A percentile compares a stretch with the other conserved stretches of the same genome.
Conservation (phyloP, 2,329 filamentous ascomycete species). For the Chrysosphaeria jannelii region DNA sequence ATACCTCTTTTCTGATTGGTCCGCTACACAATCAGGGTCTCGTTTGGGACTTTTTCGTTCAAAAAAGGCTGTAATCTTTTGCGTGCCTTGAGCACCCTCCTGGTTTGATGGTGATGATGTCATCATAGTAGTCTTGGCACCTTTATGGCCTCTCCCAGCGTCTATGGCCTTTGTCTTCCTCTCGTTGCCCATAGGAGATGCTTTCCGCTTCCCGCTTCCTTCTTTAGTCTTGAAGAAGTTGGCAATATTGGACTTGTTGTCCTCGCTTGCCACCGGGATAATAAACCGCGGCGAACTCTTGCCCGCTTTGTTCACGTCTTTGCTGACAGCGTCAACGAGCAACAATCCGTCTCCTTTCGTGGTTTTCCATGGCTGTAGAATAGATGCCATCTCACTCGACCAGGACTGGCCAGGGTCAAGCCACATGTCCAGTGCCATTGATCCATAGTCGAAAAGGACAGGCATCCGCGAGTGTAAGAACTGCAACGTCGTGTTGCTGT, state of each 20-base stretch:
- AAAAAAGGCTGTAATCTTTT: conserved; percentile 3
- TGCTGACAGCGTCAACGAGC: conserved; percentile 45
- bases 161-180: too few relatives aligned
- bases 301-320: conserved; percentile 80
- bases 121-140: too few relatives aligned
- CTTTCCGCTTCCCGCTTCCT: not conserved
- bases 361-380: conserved; percentile 31
- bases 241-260: conserved; percentile 79
- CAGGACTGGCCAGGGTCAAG: conserved; percentile 50
- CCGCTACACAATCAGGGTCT: too few relatives aligned
- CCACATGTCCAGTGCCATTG: conserved; percentile 40
- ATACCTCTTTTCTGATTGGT: too few relatives aligned
- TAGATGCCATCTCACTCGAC: conserved; percentile 44
- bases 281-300: conserved; percentile 69
- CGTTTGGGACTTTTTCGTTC: conserved; percentile 1
- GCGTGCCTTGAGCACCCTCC: conserved; percentile 1
- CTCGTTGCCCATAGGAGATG: too few relatives aligned
- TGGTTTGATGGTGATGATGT: too few relatives aligned
- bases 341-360: not conserved
- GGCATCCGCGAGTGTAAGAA: conserved; percentile 94
- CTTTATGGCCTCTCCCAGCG: too few relatives aligned
- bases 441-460: conserved; percentile 56
- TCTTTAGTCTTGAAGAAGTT: conserved; percentile 42
- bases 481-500: conserved; percentile 49
- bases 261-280: conserved; percentile 50